A percentile compares a stretch with the other conserved stretches of the same genome.
Conservation (phyloP, 306 rosid genomes). For the Cercis canadensis region DNA sequence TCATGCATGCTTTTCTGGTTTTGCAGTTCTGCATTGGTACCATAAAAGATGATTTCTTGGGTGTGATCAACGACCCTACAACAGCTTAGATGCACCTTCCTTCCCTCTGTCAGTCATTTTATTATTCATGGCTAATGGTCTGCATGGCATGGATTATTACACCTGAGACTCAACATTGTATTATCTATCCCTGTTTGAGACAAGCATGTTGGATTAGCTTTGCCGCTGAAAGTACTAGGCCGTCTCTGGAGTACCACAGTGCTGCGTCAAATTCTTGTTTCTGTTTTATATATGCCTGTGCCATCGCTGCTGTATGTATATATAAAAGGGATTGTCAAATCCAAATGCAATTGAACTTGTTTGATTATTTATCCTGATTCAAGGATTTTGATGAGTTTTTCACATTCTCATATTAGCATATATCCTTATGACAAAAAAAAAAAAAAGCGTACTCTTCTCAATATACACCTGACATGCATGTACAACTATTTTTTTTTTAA, state of each 20-base stretch:
- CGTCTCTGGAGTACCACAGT: not conserved
- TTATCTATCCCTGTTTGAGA: not conserved
- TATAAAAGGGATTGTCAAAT: not conserved
- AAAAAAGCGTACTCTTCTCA: too few species aligned
- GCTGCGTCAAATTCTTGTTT: not conserved
- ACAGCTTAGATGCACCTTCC: slow-evolving; percentile 45
- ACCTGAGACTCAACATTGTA: not conserved
- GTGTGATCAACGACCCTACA: slow-evolving; percentile 91
- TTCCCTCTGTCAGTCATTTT: not conserved
- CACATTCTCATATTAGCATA: too few species aligned
- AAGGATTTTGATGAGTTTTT: too few species aligned
- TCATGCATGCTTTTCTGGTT: not conserved
- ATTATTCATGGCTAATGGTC: not conserved
- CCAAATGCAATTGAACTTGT: too few species aligned
- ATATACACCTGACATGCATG: too few species aligned
- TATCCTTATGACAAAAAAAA: too few species aligned
- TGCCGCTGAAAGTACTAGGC: not conserved
- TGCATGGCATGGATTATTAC: slow-evolving; percentile 28
- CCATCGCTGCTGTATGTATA: slow-evolving; percentile 22
- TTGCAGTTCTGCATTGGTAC: slow-evolving; percentile 97
- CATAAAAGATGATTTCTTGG: slow-evolving; percentile 96
- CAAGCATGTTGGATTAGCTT: slow-evolving; percentile 1
- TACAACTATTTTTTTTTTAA: too few species aligned
- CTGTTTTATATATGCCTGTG: not conserved
- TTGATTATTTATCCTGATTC: too few species aligned